Percentiles rank a stretch among this genome's conserved stretches.
Conservation (phyloP, 1,284 basidiomycete species). For the Puccinia polysora region DNA sequence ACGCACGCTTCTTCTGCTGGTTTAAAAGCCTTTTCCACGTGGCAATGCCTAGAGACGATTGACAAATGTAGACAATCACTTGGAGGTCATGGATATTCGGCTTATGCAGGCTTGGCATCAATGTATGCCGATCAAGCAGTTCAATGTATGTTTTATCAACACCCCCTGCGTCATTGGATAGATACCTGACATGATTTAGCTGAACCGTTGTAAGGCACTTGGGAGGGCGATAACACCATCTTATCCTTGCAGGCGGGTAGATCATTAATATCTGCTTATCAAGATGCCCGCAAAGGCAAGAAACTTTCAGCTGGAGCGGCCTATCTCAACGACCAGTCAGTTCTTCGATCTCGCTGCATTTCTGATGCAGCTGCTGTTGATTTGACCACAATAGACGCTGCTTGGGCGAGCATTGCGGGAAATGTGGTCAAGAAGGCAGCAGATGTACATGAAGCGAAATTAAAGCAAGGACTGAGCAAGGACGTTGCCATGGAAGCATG, state of each 20-base stretch:
- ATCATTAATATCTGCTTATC: slow-evolving; percentile 51
- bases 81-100: slow-evolving; percentile 61
- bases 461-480: slow-evolving; percentile 49
- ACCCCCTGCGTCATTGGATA: too few species aligned
- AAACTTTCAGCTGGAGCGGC: slow-evolving; percentile 47
- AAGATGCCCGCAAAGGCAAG: slow-evolving; percentile 51
- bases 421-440: slow-evolving; percentile 53
- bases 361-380: slow-evolving; percentile 49
- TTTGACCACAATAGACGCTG: slow-evolving; percentile 51
- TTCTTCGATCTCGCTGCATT: slow-evolving; percentile 48
- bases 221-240: slow-evolving; percentile 53
- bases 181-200: too few species aligned
- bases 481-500: slow-evolving; percentile 53
- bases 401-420: slow-evolving; percentile 51
- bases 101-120: slow-evolving; percentile 59
- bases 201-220: too few species aligned
- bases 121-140: slow-evolving; percentile 60
- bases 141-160: slow-evolving; percentile 54
- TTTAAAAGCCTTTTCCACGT: slow-evolving; percentile 62
- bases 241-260: slow-evolving; percentile 52
- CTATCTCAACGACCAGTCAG: slow-evolving; percentile 51
- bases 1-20: slow-evolving; percentile 61
- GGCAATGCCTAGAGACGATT: slow-evolving; percentile 60
- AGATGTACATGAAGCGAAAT: slow-evolving; percentile 49
- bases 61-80: slow-evolving; percentile 60